Base-by-base conservation (phyloP, 2,329 filamentous ascomycete genomes). In the Ampelomyces quisqualis region DNA sequence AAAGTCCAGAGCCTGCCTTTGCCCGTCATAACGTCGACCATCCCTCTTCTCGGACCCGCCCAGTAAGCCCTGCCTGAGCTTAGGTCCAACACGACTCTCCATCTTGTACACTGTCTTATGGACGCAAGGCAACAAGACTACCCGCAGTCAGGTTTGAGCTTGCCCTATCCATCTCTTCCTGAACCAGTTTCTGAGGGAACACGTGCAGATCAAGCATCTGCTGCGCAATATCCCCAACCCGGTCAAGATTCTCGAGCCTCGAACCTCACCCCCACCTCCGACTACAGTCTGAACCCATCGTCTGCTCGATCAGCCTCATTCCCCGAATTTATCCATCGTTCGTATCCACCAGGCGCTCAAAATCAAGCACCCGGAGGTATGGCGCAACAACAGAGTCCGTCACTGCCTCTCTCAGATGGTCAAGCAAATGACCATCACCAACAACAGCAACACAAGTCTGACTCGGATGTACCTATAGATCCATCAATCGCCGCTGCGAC, bases 371-470 rank as follows among this genome's bases (percentile, higher is more conserved):
- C 85, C 74, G 86, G 82, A 83, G 86, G 85, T 84, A 96, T 96
- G 90, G 89, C 90, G 82, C 90, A 95, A 88, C 82, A 89, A 85
- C 88, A 88, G 86, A 95, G 90, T 95, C 88, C 88, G 90, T 95
- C 88, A 75, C 81, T 88, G 79, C 80, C 86, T 83, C 77, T 88
- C 77, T 80, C 84, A 80, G 86, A 90, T 88, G 86, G 77, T 70
- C 76, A 77, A 65, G 77, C 79, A 76, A 85, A 74, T 77, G 73
- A 78, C 80, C 85, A 84, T 77, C 79, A 81, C 76, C 78, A 80
- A 77, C 64, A 68, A 58, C 60, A 63, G 78, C 82, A 79, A 80
- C 57, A 85, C 75, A 90, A 89, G 74, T 94, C 90, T 95, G 88
- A 95, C 89, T 81, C 80, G 81, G 85, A 89, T 84, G 83, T 94